Base-by-base conservation (phyloP, 2,329 filamentous ascomycete genomes). In the Whalleya microplaca region DNA sequence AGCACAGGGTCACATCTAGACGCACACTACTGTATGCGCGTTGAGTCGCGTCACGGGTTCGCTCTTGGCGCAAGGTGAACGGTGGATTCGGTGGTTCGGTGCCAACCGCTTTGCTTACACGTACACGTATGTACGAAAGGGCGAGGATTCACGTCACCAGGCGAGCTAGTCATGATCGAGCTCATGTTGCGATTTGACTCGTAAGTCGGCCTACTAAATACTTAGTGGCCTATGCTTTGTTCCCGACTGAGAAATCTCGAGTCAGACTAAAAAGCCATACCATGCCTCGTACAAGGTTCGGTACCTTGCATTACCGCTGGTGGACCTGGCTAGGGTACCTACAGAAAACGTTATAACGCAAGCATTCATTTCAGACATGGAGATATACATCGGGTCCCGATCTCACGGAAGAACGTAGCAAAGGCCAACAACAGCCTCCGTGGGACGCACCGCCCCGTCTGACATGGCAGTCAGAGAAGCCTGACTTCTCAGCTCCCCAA, bases 11-110 rank as follows among this genome's bases (percentile, higher is more conserved):
- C 56, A 48, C 59, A 62, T 60, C 50, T 51, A 50, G 51, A 58
- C 48, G 27, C 51, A 55, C 48, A 46, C 57, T 60, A 60, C 57
- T 60, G 55, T 62, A 54, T 60, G 60, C 53, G 43, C 46, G 52
- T 54, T 50, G 55, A 59, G 58, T 60, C 60, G 57, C 57, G 53
- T 63, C 58, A 61, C 60, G 55, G 46, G 60, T 56, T 61, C 50
- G 46, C 18, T 37, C 60, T 63, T 63, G 60, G 60, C 60, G 53
- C 51, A 41, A 51, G 51, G 48, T 52, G 48, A 52, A 9, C 23
- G 9, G 23, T 27, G 23, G 23, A 53, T 53, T 16, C 20, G 19
- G 20, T 58, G 47, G 55, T 56, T 57, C 52, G 51, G 41, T 37
- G 51, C 40, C 29, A 40, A 50, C 21, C 53, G 29, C 23, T 42